Conservation (phyloP, 441 rosid species). For the Hura crepitans region DNA sequence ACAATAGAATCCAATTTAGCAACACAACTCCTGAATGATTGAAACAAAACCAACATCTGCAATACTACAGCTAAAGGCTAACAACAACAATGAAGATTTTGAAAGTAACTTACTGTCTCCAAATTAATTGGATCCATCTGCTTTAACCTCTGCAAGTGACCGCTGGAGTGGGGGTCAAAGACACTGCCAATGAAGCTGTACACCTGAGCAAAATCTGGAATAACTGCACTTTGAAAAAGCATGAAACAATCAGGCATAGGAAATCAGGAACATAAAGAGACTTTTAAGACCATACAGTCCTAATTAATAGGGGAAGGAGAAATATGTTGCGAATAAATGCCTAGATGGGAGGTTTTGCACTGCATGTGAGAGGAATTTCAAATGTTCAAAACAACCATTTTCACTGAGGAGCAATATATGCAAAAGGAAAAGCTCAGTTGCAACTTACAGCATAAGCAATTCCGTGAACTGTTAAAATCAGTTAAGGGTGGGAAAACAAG, state of each 20-base stretch:
- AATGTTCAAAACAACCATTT: not conserved
- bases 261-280: not conserved
- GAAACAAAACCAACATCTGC: not conserved
- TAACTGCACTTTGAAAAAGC: slow-evolving; percentile 50
- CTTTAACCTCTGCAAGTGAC: slow-evolving; percentile 70
- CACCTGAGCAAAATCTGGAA: slow-evolving; percentile 86
- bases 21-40: not conserved
- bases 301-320: not conserved
- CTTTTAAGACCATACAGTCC: too few species aligned
- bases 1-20: not conserved
- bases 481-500: not conserved
- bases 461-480: not conserved
- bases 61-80: not conserved
- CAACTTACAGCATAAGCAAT: not conserved
- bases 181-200: slow-evolving; percentile 91
- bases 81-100: not conserved
- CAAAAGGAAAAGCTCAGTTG: not conserved
- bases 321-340: not conserved
- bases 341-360: not conserved
- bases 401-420: not conserved
- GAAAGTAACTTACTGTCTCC: slow-evolving; percentile 60
- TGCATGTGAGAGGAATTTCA: not conserved
- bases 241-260: slow-evolving; percentile 8
- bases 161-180: slow-evolving; percentile 69
- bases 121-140: slow-evolving; percentile 85